These are phyloP conservation scores for Pseudozyma pruni DNA, from an alignment of 1,284 basidiomycete genomes.

Conservation along the genomic window DNA sequence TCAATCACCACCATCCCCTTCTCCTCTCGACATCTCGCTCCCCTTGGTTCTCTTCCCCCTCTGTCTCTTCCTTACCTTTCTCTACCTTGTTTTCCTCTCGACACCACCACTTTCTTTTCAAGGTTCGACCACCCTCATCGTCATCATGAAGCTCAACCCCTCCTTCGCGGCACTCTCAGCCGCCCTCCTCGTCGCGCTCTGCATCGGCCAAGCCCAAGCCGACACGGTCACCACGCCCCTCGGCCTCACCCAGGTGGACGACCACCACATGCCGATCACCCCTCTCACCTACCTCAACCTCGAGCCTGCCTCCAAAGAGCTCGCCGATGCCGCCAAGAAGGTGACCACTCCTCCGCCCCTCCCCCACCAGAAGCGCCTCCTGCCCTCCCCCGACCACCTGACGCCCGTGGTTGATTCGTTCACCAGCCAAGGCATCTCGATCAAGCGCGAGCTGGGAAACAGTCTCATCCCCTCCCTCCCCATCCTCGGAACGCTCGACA, in stretches of 20 bases:
- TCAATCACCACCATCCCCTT: neutral
- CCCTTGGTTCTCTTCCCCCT: neutral
- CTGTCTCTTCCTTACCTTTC: neutral
- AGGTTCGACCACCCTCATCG: slow-evolving; percentile 4
- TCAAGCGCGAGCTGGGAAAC: slow-evolving; percentile 17
- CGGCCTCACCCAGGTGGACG: slow-evolving; percentile 38
- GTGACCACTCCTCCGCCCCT: slow-evolving; percentile 37
- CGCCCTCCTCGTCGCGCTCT: slow-evolving; percentile 34
- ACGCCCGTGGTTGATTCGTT: slow-evolving; percentile 25
- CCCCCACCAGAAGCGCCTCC: slow-evolving; percentile 24
- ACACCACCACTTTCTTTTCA: slow-evolving; percentile 30
- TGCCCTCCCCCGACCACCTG: slow-evolving; percentile 7
- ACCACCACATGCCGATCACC: slow-evolving; percentile 33
- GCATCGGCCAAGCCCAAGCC: slow-evolving; percentile 36
- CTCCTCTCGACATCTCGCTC: slow-evolving; percentile 7
- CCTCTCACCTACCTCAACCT: slow-evolving; percentile 46
- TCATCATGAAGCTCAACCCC: slow-evolving; percentile 38
- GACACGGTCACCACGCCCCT: slow-evolving; percentile 33
- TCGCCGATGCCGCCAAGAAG: slow-evolving; percentile 34
- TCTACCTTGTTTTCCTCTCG: neutral
- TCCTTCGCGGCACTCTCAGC: slow-evolving; percentile 34
- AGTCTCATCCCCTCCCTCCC: slow-evolving; percentile 30
- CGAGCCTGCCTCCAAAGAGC: slow-evolving; percentile 29
- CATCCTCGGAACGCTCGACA: slow-evolving; percentile 34
- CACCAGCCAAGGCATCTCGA: slow-evolving; percentile 26